Base-by-base conservation (phyloP, 768 basidiomycete species). In the Podaxis rugospora region DNA sequence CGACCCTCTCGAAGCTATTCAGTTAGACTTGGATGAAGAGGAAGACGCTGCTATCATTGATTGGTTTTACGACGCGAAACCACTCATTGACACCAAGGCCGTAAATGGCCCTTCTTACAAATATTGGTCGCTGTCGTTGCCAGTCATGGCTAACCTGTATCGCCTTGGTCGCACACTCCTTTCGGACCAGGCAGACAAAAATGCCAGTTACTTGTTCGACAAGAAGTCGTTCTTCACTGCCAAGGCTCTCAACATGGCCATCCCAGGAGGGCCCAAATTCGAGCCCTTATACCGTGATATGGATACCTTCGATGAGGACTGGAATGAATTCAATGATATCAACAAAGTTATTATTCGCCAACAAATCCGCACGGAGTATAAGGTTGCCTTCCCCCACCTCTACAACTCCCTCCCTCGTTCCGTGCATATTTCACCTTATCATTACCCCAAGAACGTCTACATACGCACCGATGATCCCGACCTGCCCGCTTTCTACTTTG, bases 391-490 rank as follows among this genome's bases (percentile, higher is more conserved):
- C 82, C 96, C 97, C 35, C 96, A 99, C 69, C 83, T 99, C 1
- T 99, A 99, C 78, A 99, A 99, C 76, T 97, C 97, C 37, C 82
- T 97, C 7, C 97, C 97, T 50, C 92, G 96, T 35, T 93, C 94
- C 25, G 95, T 99, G 58, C 90, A 84, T 57, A 89, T 99, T 57
- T 90, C 92, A 18, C 85, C 89, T 10, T 98, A 98, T 72, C 97
- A 99, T 70, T 80, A 80, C 27, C 92, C 95, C 25, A 98, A 98
- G 80, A 98, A 93, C 71, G 95, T 99, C 55, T 99, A 98, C 76
- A 98, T 99, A 73, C 93, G 95, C 62, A 98, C 95, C 36, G 97
- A 99, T 63, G 95, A 99, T 69, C 97, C 97, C n/a, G 96, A 99
- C 76, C 83, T 99, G 18, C 96, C 96, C 11, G 95, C 97, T 0